Base-by-base conservation (phyloP, 495 filamentous ascomycete genomes). In the Chaetomium fimeti region DNA sequence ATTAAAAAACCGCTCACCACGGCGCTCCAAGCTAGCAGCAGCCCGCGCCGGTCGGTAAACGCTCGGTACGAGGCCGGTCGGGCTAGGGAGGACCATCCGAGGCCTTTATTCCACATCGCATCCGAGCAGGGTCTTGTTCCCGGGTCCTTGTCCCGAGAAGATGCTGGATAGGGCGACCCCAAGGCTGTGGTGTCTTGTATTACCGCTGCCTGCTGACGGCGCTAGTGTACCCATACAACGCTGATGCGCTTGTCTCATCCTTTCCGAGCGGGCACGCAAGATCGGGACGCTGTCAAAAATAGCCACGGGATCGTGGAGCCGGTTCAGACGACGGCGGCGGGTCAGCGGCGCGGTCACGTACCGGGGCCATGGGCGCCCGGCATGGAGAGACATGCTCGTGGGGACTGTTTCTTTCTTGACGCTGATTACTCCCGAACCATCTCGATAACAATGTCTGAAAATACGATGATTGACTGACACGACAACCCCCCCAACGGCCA, bases 171-270 rank as follows among this genome's bases (percentile, higher is more conserved):
- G 12, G 45, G 9, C 16, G 45, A 47, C 43, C 15, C 43, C 16
- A 47, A 54, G 25, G 27, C 13, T 5, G 13, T 27, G 7, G 51
- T 55, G 29, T n/a, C n/a, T n/a, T 40, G 11, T 28, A 28, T 27
- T 43, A 45, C 36, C 55, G 55, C 55, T 58, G 13, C 55, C 55
- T 58, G 55, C 38, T 56, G 53, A 56, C 53, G 15, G 15, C 53
- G 53, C n/a, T 28, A 12, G 16, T 16, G 27, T 5, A 20, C 3
- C 32, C 53, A 40, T 56, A 5, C 9, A 2, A 12, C 57, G 25
- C 25, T 32, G 32, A 40, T 28, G 2, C 40, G 38, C 25, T 36
- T 48, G 57, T 59, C 42, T 59, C 57, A 48, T 47, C 42, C 42
- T 29, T 48, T 25, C 57, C 42, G 25, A 59, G 42, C 40, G 18